These are phyloP conservation scores for Nannochloropsis gaditana DNA, from an alignment of 108 stramenopile genomes.

Conservation along the genomic window DNA sequence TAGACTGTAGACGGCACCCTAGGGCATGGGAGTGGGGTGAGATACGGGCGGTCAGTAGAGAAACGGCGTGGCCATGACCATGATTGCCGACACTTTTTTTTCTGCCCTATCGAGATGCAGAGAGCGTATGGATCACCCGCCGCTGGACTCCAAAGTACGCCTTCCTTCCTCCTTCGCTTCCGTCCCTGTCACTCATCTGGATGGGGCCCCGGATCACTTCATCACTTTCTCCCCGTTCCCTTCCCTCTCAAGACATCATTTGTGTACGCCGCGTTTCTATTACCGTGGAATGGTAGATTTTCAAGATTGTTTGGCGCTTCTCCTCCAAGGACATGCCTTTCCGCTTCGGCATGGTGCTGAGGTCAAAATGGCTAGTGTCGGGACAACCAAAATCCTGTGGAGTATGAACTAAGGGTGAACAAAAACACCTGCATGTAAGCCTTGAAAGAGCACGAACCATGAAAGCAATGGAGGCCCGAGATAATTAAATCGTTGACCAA, in stretches of 20 bases:
- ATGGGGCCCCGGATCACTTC: too few species aligned
- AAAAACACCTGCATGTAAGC: too few species aligned
- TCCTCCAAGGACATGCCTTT: slow-evolving; percentile 4
- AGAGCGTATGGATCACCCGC: neutral
- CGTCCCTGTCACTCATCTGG: neutral
- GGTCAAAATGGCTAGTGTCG: neutral
- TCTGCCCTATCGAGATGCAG: neutral
- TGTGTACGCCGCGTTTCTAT: neutral
- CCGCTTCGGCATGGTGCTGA: neutral
- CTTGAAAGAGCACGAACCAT: too few species aligned
- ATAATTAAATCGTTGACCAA: too few species aligned
- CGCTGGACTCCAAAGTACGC: neutral
- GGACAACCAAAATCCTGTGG: neutral
- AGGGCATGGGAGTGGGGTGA: neutral
- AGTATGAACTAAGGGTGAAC: neutral
- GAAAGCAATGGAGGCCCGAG: too few species aligned
- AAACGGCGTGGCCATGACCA: neutral
- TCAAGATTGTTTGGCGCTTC: neutral
- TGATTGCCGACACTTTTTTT: too few species aligned
- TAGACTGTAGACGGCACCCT: neutral
- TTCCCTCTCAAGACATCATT: neutral
- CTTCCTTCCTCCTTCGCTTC: neutral
- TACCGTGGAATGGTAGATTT: neutral
- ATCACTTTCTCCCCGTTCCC: neutral
- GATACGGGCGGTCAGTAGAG: neutral